Evolutionary conservation across 306 rosid species (phyloP).

Genomic region (Comarum palustre): DNA sequence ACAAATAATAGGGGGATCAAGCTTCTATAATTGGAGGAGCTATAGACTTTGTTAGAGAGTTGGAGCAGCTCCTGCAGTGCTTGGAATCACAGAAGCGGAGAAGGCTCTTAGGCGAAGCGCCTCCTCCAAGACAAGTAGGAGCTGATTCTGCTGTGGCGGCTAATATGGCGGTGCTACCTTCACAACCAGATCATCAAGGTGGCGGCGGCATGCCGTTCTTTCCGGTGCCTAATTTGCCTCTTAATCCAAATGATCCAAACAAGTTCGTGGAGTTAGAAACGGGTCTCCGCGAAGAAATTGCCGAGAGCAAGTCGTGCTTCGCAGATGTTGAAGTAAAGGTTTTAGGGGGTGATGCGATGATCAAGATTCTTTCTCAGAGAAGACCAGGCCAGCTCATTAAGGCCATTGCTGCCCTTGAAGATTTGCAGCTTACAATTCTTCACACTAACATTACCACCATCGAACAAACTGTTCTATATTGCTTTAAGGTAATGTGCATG

Average conservation of each 20-base stretch:
- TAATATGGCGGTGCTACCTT: constrained; percentile 1
- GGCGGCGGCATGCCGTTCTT: constrained; percentile 29
- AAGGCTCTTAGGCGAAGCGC: constrained; percentile 62
- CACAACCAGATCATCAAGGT: constrained; percentile 27
- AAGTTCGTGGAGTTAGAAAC: constrained; percentile 58
- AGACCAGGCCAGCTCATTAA: constrained; percentile 87
- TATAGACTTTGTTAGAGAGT: constrained; percentile 87
- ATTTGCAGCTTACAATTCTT: constrained; percentile 78
- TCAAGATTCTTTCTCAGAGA: constrained; percentile 79
- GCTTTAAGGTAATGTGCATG: constrained; percentile 61
- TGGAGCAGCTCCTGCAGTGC: constrained; percentile 92
- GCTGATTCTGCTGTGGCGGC: neutral
- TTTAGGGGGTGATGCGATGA: constrained; percentile 84
- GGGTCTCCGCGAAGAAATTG: constrained; percentile 65
- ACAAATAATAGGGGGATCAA: constrained; percentile 71
- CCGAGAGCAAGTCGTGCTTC: constrained; percentile 80
- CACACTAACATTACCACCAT: constrained; percentile 95
- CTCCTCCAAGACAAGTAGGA: constrained; percentile 46
- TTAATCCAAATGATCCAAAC: constrained; percentile 48
- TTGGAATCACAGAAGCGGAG: constrained; percentile 88
- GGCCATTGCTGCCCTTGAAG: constrained; percentile 92
- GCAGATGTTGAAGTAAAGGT: constrained; percentile 97
- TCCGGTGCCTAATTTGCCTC: constrained; percentile 32
- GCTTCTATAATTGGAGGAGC: constrained; percentile 99
- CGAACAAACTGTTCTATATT: constrained; percentile 93